Base-by-base conservation (phyloP, 306 rosid genomes). In the Quercus gilva region DNA sequence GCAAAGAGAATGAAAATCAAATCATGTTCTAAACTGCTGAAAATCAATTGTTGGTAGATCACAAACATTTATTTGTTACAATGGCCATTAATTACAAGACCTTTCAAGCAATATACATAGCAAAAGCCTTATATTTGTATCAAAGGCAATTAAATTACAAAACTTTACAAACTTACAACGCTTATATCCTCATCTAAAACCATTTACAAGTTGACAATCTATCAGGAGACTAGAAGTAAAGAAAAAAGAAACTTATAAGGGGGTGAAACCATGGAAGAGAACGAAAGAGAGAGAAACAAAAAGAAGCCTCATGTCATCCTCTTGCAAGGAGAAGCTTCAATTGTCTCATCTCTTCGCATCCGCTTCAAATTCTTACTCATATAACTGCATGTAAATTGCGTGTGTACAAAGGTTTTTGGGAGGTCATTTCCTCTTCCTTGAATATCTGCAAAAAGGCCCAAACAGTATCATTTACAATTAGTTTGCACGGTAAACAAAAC, bases 351-450 rank as follows among this genome's bases (percentile, higher is more conserved):
- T n/a, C n/a, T n/a, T n/a, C n/a, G n/a, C n/a, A n/a, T n/a, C n/a
- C n/a, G n/a, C n/a, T n/a, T n/a, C n/a, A n/a, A n/a, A n/a, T n/a
- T n/a, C n/a, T 92, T 80, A 59, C 80, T 89, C 14, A 35, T 45
- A 43, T 37, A 80, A 77, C 88, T 85, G 87, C 97, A 92, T 35
- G 90, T 79, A 45, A 83, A 76, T 78, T 58, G 29, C 76, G 63
- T 69, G 67, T 74, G 35, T 28, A 83, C 29, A 78, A 76, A 60
- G 74, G 61, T 79, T 75, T 83, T 60, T 43, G 81, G 60, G 51
- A 51, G 18, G 5, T 80, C 75, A 31, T 77, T 77, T 7, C 20
- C 63, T 70, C 79, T 69, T 76, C 68, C 80, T 43, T 13, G 74
- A 68, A 41, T 45, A 51, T 84, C 89, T 84, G 88, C 52, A 41